Evolutionary conservation across 2,329 filamentous ascomycete species (phyloP), one percentile per base, ranked within the genome.

Genomic region (Berkeleyomyces rouxiae): DNA sequence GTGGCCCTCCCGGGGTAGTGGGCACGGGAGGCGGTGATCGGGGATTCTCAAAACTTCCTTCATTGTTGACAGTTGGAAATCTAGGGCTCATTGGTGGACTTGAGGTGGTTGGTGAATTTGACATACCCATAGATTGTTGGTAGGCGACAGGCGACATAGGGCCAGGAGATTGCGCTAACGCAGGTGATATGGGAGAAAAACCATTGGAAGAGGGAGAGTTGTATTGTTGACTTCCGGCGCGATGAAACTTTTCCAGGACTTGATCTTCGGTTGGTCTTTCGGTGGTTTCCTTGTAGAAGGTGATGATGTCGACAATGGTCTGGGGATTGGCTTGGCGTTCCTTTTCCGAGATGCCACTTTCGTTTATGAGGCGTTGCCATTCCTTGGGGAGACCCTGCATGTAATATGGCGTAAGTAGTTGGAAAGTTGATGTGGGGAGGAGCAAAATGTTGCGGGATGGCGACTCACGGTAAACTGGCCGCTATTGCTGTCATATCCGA

Each of bases 41-140:
- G 58, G 93, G 93, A 71, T 99, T 97, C 76, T 97, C 93, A 74
- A 97, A 99, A 77, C 90, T 97, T 71, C 89, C 88, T 79, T 90
- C 86, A 75, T 89, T 83, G 74, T 92, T 91, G 72, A 88, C 83
- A 62, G 78, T 78, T 72, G 90, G 91, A 76, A 95, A 95, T 71
- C 89, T 83, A 65, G 90, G 89, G 74, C 89, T 93, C 67, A 84
- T 82, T 61, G 90, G 88, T 67, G 90, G 88, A 70, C 88, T 92
- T 68, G 86, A 80, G 71, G 88, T 77, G 67, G 81, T 77, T 53
- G 63, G 47, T 64, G 59, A 47, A 55, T 62, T 37, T 70, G 79
- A 81, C 74, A 79, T 81, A 75, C 79, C 76, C 70, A 76, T 76
- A 73, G 81, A 79, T 66, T 77, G 73, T 63, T 79, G 77, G 69